Evolutionary conservation across 2,329 filamentous ascomycete species (phyloP).

Genomic region (Berkeleyomyces basicola): DNA sequence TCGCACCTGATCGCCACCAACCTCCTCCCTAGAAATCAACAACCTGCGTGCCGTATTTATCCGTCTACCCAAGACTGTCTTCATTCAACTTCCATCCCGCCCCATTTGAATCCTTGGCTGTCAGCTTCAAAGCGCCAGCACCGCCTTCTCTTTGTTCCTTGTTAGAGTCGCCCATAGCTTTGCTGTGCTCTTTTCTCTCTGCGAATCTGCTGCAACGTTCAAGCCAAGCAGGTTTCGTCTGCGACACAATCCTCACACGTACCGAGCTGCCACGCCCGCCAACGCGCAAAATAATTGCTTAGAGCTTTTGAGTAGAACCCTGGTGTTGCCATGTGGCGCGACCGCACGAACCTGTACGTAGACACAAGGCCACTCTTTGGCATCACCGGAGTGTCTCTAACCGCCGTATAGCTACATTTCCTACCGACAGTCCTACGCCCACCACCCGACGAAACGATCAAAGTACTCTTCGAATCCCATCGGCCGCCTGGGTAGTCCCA

Average conservation of each 20-base stretch:
- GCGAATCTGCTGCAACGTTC: neutral
- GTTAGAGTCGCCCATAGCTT: neutral
- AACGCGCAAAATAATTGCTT: neutral
- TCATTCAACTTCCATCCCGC: too few species aligned
- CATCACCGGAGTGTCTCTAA: neutral
- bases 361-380: neutral
- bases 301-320: neutral
- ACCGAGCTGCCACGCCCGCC: neutral
- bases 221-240: neutral
- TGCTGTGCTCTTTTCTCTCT: neutral
- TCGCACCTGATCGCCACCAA: too few species aligned
- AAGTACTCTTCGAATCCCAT: constrained; percentile 37
- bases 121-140: neutral
- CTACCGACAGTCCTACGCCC: constrained; percentile 95
- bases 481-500: constrained; percentile 37
- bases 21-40: too few species aligned
- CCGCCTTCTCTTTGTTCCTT: neutral
- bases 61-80: too few species aligned
- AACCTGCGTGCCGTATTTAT: too few species aligned
- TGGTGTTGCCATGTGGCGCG: constrained; percentile 79
- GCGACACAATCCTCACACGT: neutral
- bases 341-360: constrained; percentile 89
- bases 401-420: constrained; percentile 63
- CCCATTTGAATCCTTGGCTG: neutral
- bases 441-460: constrained; percentile 77